A percentile compares a stretch with the other conserved stretches of the same genome.
phyloP scores from a whole-genome alignment of 108 stramenopile genomes.

The Aureococcus anophagefferens region DNA sequence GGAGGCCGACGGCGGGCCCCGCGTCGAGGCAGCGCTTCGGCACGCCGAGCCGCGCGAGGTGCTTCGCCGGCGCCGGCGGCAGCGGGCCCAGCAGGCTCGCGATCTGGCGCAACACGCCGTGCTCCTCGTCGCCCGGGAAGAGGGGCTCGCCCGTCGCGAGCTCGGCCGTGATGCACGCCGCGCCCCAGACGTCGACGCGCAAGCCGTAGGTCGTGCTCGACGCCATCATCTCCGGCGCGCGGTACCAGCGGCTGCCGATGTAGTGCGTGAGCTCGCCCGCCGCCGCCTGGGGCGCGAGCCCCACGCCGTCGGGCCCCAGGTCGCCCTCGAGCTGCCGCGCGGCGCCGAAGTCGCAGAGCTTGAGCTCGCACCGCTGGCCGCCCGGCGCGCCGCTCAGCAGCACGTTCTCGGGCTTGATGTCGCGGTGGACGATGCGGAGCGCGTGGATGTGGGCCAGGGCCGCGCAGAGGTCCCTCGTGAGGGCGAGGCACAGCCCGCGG shows the following conservation, averaged over 20 bases:
- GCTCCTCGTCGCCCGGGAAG: constrained; percentile 28
- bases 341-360: constrained; percentile 37
- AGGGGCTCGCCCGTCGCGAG: constrained; percentile 25
- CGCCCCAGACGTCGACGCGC: constrained; percentile 33
- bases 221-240: constrained; percentile 19
- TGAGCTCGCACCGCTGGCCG: background rate
- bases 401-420: constrained; percentile 46
- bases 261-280: constrained; percentile 9
- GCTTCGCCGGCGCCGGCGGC: background rate
- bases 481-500: constrained; percentile 1
- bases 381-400: constrained; percentile 3
- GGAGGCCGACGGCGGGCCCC: too few species aligned
- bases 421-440: constrained; percentile 31
- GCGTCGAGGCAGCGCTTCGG: background rate
- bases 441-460: constrained; percentile 32
- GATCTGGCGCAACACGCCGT: constrained; percentile 13
- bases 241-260: constrained; percentile 22
- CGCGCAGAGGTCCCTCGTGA: constrained; percentile 25
- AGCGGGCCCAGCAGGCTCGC: background rate
- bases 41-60: background rate
- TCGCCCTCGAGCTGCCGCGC: constrained; percentile 17
- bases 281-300: background rate
- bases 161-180: constrained; percentile 33
- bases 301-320: background rate
- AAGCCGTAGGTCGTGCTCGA: constrained; percentile 13